A percentile compares a stretch with the other conserved stretches of the same genome.
These are phyloP conservation scores for Falciphora oryzae DNA, from an alignment of 2,329 filamentous ascomycete genomes.

Conservation along the genomic window DNA sequence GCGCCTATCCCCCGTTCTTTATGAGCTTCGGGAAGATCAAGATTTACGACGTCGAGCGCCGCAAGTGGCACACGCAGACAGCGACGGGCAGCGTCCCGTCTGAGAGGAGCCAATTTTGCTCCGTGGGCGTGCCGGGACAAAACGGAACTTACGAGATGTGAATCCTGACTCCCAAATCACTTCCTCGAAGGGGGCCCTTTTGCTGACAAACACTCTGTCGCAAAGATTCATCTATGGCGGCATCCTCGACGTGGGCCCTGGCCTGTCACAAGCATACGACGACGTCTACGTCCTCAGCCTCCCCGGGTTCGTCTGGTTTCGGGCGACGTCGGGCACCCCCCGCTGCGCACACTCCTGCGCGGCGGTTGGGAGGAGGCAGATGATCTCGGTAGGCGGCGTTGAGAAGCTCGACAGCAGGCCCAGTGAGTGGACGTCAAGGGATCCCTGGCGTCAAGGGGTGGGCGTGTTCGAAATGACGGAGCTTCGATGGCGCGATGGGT, in stretches of 20 bases:
- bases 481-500: not conserved
- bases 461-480: not conserved
- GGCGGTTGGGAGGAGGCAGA: not conserved
- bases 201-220: not conserved
- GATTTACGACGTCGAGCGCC: not conserved
- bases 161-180: not conserved
- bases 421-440: not conserved
- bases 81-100: not conserved
- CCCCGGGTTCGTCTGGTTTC: not conserved
- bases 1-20: not conserved
- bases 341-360: not conserved
- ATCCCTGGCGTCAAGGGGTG: not conserved
- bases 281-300: not conserved
- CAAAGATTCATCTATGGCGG: not conserved
- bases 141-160: not conserved
- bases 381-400: not conserved
- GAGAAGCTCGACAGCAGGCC: not conserved
- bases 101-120: not conserved
- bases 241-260: not conserved
- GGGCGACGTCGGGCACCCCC: not conserved
- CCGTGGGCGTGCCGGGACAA: not conserved
- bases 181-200: not conserved
- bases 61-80: not conserved
- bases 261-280: not conserved
- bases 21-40: not conserved